Percentiles rank a stretch among this genome's conserved stretches.
Conservation (phyloP, 1,284 basidiomycete genomes). For the Tremellales sp. region DNA sequence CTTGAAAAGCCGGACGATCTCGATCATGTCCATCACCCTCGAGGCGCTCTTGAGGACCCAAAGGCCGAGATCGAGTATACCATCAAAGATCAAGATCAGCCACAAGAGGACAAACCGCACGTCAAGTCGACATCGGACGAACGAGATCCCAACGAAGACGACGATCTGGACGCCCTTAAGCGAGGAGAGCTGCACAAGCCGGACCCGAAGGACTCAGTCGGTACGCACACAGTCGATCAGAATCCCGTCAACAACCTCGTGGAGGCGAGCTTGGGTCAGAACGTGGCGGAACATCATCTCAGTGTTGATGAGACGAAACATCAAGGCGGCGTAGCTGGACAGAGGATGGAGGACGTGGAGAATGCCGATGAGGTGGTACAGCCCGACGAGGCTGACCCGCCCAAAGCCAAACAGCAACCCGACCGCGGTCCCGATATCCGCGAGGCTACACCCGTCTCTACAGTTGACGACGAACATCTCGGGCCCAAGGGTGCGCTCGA, state of each 20-base stretch:
- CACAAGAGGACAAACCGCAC: not conserved
- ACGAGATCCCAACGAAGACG: slow-evolving; percentile 20
- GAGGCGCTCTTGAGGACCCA: not conserved
- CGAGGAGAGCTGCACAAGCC: slow-evolving; percentile 12
- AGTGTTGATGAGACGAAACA: slow-evolving; percentile 15
- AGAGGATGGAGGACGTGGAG: slow-evolving; percentile 25
- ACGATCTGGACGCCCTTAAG: slow-evolving; percentile 26
- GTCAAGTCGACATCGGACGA: not conserved
- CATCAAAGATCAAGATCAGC: not conserved
- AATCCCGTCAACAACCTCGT: slow-evolving; percentile 15
- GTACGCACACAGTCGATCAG: slow-evolving; percentile 2
- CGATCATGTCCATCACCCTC: not conserved
- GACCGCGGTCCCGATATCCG: not conserved
- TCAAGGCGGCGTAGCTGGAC: slow-evolving; percentile 29
- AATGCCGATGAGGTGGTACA: slow-evolving; percentile 15
- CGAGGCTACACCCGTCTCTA: not conserved
- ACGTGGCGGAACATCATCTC: slow-evolving; percentile 19
- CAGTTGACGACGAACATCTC: not conserved
- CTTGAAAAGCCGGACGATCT: not conserved
- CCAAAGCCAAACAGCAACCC: not conserved
- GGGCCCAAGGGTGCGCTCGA: not conserved
- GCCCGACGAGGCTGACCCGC: slow-evolving; percentile 9
- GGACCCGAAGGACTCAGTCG: not conserved
- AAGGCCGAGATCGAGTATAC: not conserved
- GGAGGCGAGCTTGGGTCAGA: slow-evolving; percentile 14